phyloP scores from a whole-genome alignment of 441 rosid genomes.

The Hura crepitans region DNA sequence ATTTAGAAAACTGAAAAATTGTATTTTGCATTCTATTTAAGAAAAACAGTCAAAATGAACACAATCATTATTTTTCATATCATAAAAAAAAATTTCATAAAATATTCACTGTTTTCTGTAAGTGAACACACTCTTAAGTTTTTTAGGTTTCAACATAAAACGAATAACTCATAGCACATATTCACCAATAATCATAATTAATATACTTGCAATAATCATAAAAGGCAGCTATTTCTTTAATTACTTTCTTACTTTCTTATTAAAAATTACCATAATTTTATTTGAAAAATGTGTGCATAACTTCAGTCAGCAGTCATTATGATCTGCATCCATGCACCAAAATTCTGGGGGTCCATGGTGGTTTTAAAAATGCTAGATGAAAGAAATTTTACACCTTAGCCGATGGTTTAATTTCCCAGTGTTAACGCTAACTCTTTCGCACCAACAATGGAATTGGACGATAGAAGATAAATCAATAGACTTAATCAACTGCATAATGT shows the following conservation, averaged over 20 bases:
- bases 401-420: neutral
- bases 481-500: neutral
- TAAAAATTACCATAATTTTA: neutral
- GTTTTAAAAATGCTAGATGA: neutral
- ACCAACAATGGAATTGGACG: neutral
- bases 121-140: too few species aligned
- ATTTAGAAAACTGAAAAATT: too few species aligned
- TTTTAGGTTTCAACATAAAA: neutral
- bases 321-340: neutral
- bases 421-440: neutral
- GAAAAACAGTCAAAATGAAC: too few species aligned
- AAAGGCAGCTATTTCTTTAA: neutral
- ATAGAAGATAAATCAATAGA: neutral
- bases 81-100: too few species aligned
- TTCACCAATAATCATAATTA: neutral
- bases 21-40: too few species aligned
- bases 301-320: neutral
- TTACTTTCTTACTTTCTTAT: neutral
- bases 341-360: neutral
- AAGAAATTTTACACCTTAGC: neutral
- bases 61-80: too few species aligned
- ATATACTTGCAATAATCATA: neutral
- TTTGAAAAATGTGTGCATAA: neutral
- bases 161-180: neutral
- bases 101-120: too few species aligned